These are phyloP conservation scores for Microthlaspi erraticum DNA, from an alignment of 345 rosid genomes.

Conservation along the genomic window DNA sequence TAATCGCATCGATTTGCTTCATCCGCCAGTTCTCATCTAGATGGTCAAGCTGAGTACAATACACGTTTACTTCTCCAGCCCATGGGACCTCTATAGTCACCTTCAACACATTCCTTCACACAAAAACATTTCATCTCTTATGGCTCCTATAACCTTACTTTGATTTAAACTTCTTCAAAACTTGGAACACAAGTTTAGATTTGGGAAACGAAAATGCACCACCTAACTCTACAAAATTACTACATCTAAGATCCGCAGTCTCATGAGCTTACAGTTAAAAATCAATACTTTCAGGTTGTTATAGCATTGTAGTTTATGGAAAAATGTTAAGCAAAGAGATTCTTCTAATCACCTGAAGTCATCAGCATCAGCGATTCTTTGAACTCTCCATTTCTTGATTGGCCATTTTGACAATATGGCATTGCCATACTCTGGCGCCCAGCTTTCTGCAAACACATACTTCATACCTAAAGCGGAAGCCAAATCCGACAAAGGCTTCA, in stretches of 20 bases:
- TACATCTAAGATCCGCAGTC: neutral
- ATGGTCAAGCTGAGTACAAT: slow-evolving; percentile 94
- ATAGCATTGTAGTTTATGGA: neutral
- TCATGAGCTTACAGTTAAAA: neutral
- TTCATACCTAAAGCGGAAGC: slow-evolving; percentile 81
- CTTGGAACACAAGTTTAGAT: neutral
- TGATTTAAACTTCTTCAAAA: neutral
- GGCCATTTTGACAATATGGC: slow-evolving; percentile 89
- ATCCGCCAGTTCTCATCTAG: slow-evolving; percentile 91
- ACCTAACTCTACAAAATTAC: neutral
- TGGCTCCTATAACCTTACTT: neutral
- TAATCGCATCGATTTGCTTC: slow-evolving; percentile 82
- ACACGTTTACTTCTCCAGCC: slow-evolving; percentile 84
- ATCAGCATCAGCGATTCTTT: slow-evolving; percentile 76
- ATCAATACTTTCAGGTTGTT: neutral
- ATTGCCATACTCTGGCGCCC: slow-evolving; percentile 95
- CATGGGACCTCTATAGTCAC: slow-evolving; percentile 82
- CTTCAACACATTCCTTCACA: slow-evolving; percentile 81
- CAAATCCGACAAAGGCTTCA: slow-evolving; percentile 89
- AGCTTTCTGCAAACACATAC: slow-evolving; percentile 88
- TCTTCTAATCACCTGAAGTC: slow-evolving; percentile 72
- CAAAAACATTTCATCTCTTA: neutral
- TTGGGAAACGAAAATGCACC: neutral
- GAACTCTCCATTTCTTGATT: slow-evolving; percentile 76
- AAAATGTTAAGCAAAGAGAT: neutral